These are phyloP conservation scores for Claviceps cyperi DNA, from an alignment of 2,329 filamentous ascomycete genomes.

Conservation along the genomic window DNA sequence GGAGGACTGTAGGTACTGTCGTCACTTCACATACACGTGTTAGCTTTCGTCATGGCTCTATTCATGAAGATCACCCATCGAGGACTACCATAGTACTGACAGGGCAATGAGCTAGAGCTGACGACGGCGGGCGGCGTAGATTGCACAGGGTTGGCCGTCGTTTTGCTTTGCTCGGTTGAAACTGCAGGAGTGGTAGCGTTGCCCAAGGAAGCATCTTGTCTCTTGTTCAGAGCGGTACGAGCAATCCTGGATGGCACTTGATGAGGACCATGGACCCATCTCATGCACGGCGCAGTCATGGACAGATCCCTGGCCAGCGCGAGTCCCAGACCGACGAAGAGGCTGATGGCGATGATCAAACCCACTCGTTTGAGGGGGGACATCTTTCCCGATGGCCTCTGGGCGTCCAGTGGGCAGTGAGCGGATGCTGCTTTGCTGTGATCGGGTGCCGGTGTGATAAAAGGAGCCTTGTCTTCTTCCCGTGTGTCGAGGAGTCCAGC, in stretches of 20 bases:
- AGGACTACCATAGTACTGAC: not conserved
- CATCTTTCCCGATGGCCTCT: constrained; percentile 6
- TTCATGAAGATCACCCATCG: not conserved
- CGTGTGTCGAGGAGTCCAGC: constrained; percentile 11
- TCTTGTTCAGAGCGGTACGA: constrained; percentile 3
- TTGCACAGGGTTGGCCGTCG: not conserved
- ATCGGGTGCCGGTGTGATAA: constrained; percentile 2
- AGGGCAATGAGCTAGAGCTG: not conserved
- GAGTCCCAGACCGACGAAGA: constrained; percentile 14
- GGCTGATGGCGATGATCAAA: constrained; percentile 11
- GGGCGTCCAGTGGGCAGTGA: not conserved
- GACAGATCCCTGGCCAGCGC: constrained; percentile 3
- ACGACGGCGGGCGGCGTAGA: not conserved
- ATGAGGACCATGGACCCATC: not conserved
- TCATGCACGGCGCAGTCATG: not conserved
- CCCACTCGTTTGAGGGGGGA: constrained; percentile 7
- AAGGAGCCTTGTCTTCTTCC: constrained; percentile 11
- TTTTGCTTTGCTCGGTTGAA: not conserved
- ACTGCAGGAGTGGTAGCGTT: constrained; percentile 1
- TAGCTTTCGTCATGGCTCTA: not conserved
- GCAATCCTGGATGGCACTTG: not conserved
- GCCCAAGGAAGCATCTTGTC: constrained; percentile 1
- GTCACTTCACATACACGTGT: not conserved
- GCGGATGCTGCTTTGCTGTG: not conserved
- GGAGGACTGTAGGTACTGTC: not conserved